These are phyloP conservation scores for Jacaranda copaia DNA, from an alignment of 257 asterid genomes.

Conservation along the genomic window DNA sequence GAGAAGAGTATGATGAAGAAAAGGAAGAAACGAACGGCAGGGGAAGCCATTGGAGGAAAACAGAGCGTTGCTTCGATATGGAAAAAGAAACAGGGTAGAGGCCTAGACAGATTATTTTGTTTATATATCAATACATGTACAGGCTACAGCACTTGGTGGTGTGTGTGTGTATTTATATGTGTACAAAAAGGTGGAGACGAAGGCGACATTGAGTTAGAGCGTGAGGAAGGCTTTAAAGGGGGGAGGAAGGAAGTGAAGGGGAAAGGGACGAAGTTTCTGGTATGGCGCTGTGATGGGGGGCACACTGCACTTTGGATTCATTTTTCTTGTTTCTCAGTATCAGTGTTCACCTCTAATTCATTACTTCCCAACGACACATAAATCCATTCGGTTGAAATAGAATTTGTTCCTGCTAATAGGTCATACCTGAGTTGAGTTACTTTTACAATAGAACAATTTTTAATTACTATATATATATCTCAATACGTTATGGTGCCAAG, in stretches of 20 bases:
- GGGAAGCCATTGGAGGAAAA: conserved; percentile 38
- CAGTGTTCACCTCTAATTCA: no score
- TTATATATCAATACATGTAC: background rate
- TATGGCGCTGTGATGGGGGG: background rate
- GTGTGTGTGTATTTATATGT: background rate
- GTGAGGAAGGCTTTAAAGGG: background rate
- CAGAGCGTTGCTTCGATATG: background rate
- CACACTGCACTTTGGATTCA: no score
- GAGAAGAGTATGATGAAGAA: conserved; percentile 33
- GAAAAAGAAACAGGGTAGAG: background rate
- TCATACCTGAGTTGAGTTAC: no score
- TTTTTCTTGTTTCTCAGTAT: no score
- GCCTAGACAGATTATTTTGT: background rate
- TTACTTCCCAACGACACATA: no score
- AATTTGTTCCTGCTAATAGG: no score
- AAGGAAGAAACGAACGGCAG: conserved; percentile 24
- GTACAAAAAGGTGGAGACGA: background rate
- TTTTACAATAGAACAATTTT: no score
- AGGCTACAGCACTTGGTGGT: background rate
- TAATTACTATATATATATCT: no score
- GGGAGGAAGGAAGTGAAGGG: background rate
- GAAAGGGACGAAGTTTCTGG: conserved; percentile 26
- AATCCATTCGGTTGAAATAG: no score
- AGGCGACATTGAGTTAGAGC: no score
- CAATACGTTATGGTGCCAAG: no score